These are phyloP conservation scores for Fusarium compactum DNA, from an alignment of 2,329 filamentous ascomycete genomes.

Conservation along the genomic window DNA sequence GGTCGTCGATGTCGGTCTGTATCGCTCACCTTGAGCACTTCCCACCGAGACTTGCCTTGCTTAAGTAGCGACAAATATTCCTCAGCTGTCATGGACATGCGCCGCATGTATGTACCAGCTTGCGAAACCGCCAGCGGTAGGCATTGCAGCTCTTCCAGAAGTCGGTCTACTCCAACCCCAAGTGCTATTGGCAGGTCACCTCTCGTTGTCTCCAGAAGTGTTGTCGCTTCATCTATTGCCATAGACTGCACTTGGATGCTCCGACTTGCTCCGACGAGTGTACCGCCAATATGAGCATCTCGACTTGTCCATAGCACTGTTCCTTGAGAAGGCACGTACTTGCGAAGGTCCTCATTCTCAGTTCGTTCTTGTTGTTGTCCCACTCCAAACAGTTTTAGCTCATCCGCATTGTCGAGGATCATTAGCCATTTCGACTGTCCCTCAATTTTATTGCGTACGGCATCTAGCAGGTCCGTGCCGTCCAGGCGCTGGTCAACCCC, in stretches of 20 bases:
- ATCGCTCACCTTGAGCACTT: not conserved
- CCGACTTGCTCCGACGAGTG: not conserved
- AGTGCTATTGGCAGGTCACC: not conserved
- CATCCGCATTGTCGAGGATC: slow-evolving; percentile 24
- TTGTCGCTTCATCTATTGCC: not conserved
- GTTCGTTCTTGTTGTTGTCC: not conserved
- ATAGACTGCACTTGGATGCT: not conserved
- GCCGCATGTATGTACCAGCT: not conserved
- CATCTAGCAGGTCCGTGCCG: slow-evolving; percentile 32
- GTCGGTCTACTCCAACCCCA: accelerated
- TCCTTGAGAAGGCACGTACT: not conserved
- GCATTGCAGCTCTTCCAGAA: not conserved
- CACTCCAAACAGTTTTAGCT: slow-evolving; percentile 2
- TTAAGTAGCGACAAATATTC: not conserved
- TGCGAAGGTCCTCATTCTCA: accelerated
- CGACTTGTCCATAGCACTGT: not conserved
- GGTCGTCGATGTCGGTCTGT: not conserved
- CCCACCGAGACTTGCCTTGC: not conserved
- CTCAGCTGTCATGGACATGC: not conserved
- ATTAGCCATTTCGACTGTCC: slow-evolving; percentile 6
- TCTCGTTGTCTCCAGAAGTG: accelerated
- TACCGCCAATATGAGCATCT: not conserved
- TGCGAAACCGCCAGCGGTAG: not conserved
- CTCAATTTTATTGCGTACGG: slow-evolving; percentile 10
- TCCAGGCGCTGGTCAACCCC: slow-evolving; percentile 39